phyloP scores from a whole-genome alignment of 2,329 filamentous ascomycete species.

The Neofusicoccum kwambonambiense region DNA sequence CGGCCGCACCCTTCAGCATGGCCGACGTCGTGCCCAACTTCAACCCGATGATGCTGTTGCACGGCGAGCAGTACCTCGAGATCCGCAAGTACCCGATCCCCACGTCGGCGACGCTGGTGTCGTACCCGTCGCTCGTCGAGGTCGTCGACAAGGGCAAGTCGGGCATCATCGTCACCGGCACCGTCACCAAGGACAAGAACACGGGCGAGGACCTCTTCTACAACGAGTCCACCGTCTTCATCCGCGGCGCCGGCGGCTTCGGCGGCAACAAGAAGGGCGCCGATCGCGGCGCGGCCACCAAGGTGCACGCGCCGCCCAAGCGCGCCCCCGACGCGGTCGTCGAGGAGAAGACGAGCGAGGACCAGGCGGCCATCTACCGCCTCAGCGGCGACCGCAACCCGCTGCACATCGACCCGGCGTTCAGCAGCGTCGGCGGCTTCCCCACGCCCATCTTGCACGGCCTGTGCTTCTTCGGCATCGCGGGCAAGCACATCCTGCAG shows the following conservation, averaged over 20 bases:
- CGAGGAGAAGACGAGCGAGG: slow-evolving; percentile 81
- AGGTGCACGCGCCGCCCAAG: slow-evolving; percentile 73
- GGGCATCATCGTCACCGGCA: slow-evolving; percentile 76
- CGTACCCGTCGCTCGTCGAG: slow-evolving; percentile 79
- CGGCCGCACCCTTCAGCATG: slow-evolving; percentile 74
- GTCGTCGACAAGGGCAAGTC: slow-evolving; percentile 95
- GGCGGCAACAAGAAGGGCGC: slow-evolving; percentile 74
- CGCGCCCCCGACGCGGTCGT: slow-evolving; percentile 71
- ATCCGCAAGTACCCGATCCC: slow-evolving; percentile 89
- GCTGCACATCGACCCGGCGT: slow-evolving; percentile 90
- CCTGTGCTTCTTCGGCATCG: slow-evolving; percentile 91
- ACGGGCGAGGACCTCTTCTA: slow-evolving; percentile 93
- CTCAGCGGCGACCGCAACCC: slow-evolving; percentile 95
- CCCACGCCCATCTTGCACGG: slow-evolving; percentile 92
- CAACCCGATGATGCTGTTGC: slow-evolving; percentile 96
- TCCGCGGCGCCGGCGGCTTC: slow-evolving; percentile 88
- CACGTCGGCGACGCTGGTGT: slow-evolving; percentile 73
- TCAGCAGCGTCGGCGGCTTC: slow-evolving; percentile 95
- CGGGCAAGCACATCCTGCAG: slow-evolving; percentile 73
- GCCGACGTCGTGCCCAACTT: slow-evolving; percentile 91
- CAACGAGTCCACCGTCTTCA: slow-evolving; percentile 92
- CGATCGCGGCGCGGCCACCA: slow-evolving; percentile 78
- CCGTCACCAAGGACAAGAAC: slow-evolving; percentile 78
- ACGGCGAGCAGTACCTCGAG: slow-evolving; percentile 98
- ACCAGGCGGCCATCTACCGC: slow-evolving; percentile 91